Base-by-base conservation (phyloP, 352 stramenopile genomes). In the Halophytophthora batemanensis region DNA sequence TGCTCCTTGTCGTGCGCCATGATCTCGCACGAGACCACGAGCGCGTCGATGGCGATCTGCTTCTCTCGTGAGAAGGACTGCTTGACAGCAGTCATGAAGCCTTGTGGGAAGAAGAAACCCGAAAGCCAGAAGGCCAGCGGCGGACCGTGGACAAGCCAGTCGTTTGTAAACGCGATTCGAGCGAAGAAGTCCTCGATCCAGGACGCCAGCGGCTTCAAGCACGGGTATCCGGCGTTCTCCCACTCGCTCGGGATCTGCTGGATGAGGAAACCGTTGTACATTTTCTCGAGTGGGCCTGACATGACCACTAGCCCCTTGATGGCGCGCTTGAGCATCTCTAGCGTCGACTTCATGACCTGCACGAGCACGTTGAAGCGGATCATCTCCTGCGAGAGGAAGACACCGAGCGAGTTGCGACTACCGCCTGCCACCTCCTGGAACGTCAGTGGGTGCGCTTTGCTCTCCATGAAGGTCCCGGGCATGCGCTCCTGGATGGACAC, bases 51-150 rank as follows among this genome's bases (percentile, higher is more conserved):
- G 8, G 93, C 87, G 31, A 96, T 96, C 44, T 87, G 70, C 42
- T 90, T 90, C 31, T 96, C 78, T 14, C 93, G 77, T 2, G 90
- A 93, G 59, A 90, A 96, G 11, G 86, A 91, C 66, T 98, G 93
- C 69, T 97, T 96, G 5, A 98, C 90, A 11, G 81, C 93, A 0
- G 93, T 98, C 79, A 98, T 96, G 61, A 98, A 98, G 21, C 90
- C 92, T 55, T 98, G 93, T 3, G 93, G 93, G 63, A 98, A 98
- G 71, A 98, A 98, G 64, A 98, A 97, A 0, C 90, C 90, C 11
- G 84, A 87, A n/a, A 98, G 44, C 93, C 93, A 98, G 60, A 87
- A 97, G 10, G 82, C 70, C 7, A 77, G 35, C 3, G 89, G 85
- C 14, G 91, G 86, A 0, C 90, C 90, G 0, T 90, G 62, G 11